A percentile compares a stretch with the other conserved stretches of the same genome.
Evolutionary conservation across 352 stramenopile species (phyloP).

Genomic region (Globisporangium nodosum): DNA sequence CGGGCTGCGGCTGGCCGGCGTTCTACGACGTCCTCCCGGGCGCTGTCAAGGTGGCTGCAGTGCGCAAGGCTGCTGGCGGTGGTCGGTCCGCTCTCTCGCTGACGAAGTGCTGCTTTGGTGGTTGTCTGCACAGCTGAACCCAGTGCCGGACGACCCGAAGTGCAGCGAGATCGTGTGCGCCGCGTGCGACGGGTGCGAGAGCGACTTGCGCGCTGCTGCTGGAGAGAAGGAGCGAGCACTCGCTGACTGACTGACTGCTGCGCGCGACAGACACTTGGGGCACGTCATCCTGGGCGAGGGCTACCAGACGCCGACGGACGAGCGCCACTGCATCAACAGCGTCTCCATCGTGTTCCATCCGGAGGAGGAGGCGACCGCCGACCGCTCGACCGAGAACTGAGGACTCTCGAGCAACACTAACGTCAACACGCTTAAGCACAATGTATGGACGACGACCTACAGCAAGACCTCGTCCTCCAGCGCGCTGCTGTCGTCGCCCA

Average conservation of each 20-base stretch:
- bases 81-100: too few relatives aligned
- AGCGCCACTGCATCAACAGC: slow-evolving; percentile 90
- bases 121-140: too few relatives aligned
- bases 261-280: slow-evolving; percentile 74
- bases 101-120: too few relatives aligned
- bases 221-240: too few relatives aligned
- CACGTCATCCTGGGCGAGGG: slow-evolving; percentile 89
- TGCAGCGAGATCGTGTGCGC: slow-evolving; percentile 86
- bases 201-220: background rate
- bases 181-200: slow-evolving; percentile 71
- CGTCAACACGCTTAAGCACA: too few relatives aligned
- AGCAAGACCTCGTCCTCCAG: slow-evolving; percentile 46
- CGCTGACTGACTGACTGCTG: background rate
- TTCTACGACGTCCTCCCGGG: slow-evolving; percentile 88
- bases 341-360: slow-evolving; percentile 81
- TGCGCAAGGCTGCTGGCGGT: too few relatives aligned
- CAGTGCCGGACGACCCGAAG: too few relatives aligned
- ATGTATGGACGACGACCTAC: slow-evolving; percentile 1
- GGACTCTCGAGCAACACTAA: too few relatives aligned
- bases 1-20: slow-evolving; percentile 85
- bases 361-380: too few relatives aligned
- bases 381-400: too few relatives aligned
- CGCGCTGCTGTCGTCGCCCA: slow-evolving; percentile 39
- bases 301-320: slow-evolving; percentile 82
- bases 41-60: slow-evolving; percentile 59